These are phyloP conservation scores for Kwoniella mangroviensis DNA, from an alignment of 768 basidiomycete genomes.

Conservation along the genomic window DNA sequence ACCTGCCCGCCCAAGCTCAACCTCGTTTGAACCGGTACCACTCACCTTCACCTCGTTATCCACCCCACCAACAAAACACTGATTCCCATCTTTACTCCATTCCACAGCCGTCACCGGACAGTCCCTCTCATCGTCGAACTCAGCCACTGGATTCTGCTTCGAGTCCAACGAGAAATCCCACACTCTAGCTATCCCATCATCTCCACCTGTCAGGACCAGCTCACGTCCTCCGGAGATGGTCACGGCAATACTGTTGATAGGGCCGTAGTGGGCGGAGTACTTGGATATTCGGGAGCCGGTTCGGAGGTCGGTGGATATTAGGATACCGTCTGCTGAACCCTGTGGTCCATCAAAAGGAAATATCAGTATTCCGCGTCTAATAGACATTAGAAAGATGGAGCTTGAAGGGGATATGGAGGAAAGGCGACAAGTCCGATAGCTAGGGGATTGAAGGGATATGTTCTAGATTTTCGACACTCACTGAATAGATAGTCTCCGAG, in stretches of 20 bases:
- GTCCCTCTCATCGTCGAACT: conserved; percentile 72
- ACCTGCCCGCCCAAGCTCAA: no score
- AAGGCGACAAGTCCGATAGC: no score
- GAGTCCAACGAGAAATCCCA: conserved; percentile 73
- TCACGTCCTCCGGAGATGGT: conserved; percentile 85
- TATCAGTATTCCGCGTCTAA: conserved; percentile 42
- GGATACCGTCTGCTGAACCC: conserved; percentile 85
- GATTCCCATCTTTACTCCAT: conserved; percentile 89
- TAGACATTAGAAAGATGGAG: not conserved
- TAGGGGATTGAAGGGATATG: not conserved
- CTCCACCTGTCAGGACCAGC: conserved; percentile 82
- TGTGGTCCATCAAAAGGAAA: conserved; percentile 71
- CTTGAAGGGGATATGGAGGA: not conserved
- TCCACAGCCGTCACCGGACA: conserved; percentile 90
- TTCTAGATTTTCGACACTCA: conserved; percentile 14
- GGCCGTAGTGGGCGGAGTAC: conserved; percentile 85
- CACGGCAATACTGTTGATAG: conserved; percentile 86
- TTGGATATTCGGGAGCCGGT: conserved; percentile 78
- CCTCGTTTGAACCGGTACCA: no score
- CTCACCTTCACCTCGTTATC: conserved; percentile 94
- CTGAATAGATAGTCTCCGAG: conserved; percentile 51
- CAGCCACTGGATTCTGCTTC: conserved; percentile 72
- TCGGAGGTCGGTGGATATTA: conserved; percentile 78
- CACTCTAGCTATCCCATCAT: conserved; percentile 87
- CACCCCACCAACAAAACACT: conserved; percentile 85